Base-by-base conservation (phyloP, 768 basidiomycete species). In the Leucosporidium scottii region DNA sequence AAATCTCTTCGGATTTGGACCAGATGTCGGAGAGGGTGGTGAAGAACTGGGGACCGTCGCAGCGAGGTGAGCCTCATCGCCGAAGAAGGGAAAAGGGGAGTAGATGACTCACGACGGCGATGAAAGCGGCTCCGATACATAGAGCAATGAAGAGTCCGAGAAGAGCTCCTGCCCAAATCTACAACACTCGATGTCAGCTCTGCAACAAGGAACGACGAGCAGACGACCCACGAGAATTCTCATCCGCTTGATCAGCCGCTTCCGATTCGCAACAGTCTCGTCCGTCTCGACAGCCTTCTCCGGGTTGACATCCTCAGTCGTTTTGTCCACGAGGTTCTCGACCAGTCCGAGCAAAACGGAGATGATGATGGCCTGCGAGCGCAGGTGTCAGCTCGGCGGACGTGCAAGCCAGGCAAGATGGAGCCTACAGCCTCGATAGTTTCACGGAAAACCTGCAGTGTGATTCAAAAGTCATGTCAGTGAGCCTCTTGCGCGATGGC, bases 261-360 rank as follows among this genome's bases (percentile, higher is more conserved):
- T 70, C 59, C n/a, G n/a, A n/a, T 63, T 63, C 31, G 65, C 54
- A 21, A 21, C 67, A 23, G n/a, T n/a, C n/a, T 72, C 64, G 36
- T 69, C 44, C 20, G 13, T 30, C 12, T 30, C 34, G 53, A 10
- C 47, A 7, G 17, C 17, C 18, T 23, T 51, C 23, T 28, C 62
- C n/a, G n/a, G n/a, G 15, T 30, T 51, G n/a, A 23, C 44, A n/a
- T n/a, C 48, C 21, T 15, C 4, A 31, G 30, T 27, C n/a, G n/a
- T n/a, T 25, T 56, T 57, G 49, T 68, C 77, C 6, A 88, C 83
- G 71, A 93, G 85, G 72, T 93, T 91, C 75, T 93, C 86, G 23
- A 90, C 89, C 68, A 96, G 86, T 71, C 90, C 86, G 62, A 94
- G 87, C 58, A 97, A 84, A 66, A 93, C 90, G 10, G 91, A 89